A percentile compares a stretch with the other conserved stretches of the same genome.
phyloP scores from a whole-genome alignment of 306 rosid genomes.

The Fragaria vesca region DNA sequence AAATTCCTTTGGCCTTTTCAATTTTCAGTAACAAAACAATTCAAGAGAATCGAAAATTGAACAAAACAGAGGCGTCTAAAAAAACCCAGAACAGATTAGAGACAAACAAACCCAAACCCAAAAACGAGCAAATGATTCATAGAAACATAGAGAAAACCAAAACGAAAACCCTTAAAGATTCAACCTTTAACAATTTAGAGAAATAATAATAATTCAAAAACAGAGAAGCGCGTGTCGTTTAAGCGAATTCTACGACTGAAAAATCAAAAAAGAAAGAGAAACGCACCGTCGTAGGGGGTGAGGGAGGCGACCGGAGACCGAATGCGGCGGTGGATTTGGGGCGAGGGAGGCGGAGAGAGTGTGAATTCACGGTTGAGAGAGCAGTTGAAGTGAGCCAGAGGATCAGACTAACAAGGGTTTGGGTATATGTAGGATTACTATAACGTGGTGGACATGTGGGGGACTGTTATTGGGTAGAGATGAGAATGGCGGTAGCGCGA shows the following conservation, averaged over 20 bases:
- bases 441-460: not conserved
- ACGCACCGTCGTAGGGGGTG: not conserved
- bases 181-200: not conserved
- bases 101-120: not conserved
- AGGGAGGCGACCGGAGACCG: slow-evolving; percentile 7
- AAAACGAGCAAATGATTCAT: not conserved
- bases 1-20: not conserved
- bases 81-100: not conserved
- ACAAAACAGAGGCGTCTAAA: slow-evolving; percentile 2
- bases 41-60: not conserved
- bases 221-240: not conserved
- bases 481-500: not conserved
- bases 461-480: not conserved
- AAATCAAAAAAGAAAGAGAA: not conserved
- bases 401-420: not conserved
- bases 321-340: not conserved
- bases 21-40: not conserved
- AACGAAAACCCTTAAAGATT: not conserved
- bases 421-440: not conserved
- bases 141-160: not conserved
- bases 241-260: not conserved
- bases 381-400: not conserved
- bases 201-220: not conserved
- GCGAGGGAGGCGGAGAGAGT: not conserved
- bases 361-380: not conserved